Evolutionary conservation across 176 grass and related monocot genomes (phyloP).

Genomic region (Cocos nucifera): DNA sequence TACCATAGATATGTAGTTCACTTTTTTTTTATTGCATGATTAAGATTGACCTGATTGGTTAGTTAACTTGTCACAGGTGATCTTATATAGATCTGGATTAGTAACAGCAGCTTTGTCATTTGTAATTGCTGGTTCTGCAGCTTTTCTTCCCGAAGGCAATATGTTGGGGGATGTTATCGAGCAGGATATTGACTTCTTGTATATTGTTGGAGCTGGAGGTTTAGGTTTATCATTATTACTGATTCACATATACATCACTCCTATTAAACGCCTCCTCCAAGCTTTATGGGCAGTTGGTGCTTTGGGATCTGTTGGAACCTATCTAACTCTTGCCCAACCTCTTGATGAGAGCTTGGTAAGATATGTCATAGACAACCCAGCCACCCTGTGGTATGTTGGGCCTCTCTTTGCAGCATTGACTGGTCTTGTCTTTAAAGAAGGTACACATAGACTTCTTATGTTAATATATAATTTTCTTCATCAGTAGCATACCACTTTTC

Average conservation of each 20-base stretch:
- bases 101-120: conserved; percentile 52
- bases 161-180: conserved; percentile 31
- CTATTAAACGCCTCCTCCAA: conserved; percentile 83
- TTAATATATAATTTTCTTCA: neutral
- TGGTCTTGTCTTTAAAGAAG: conserved; percentile 94
- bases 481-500: neutral
- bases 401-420: conserved; percentile 76
- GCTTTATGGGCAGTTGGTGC: conserved; percentile 54
- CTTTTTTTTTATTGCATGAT: neutral
- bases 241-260: conserved; percentile 74
- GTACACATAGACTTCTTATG: conserved; percentile 10
- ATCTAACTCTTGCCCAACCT: conserved; percentile 41
- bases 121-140: conserved; percentile 38
- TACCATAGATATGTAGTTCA: neutral
- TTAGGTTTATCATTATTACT: conserved; percentile 66
- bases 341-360: conserved; percentile 41
- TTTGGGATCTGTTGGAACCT: conserved; percentile 46
- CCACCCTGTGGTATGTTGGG: conserved; percentile 51
- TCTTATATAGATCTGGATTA: conserved; percentile 71
- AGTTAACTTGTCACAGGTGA: conserved; percentile 31
- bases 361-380: conserved; percentile 55
- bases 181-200: conserved; percentile 37
- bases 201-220: conserved; percentile 47
- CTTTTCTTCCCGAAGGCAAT: conserved; percentile 54
- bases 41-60: conserved; percentile 2